phyloP scores from a whole-genome alignment of 306 rosid genomes.

The Citrullus colocynthis region DNA sequence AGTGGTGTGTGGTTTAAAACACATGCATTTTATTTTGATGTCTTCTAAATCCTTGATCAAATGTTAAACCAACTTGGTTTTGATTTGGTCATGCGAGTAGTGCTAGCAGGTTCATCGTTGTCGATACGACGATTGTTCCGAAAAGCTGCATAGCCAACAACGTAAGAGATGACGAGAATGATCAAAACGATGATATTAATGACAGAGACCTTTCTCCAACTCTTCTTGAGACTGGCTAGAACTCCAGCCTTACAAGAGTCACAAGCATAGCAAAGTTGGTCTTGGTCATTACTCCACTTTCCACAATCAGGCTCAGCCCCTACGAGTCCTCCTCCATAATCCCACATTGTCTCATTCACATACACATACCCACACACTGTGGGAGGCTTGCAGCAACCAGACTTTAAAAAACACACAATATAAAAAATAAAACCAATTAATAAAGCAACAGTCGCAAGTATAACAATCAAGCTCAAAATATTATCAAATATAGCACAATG shows the following conservation, averaged over 20 bases:
- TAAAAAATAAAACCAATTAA: not conserved
- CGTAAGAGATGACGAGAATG: slow-evolving; percentile 55
- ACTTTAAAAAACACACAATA: slow-evolving; percentile 8
- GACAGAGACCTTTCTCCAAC: slow-evolving; percentile 91
- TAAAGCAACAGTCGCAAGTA: no score
- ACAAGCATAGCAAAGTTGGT: slow-evolving; percentile 54
- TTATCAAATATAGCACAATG: no score
- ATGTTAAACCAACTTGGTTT: slow-evolving; percentile 48
- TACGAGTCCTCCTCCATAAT: slow-evolving; percentile 16
- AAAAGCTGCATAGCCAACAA: slow-evolving; percentile 64
- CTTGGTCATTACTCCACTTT: slow-evolving; percentile 68
- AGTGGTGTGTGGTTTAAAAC: not conserved
- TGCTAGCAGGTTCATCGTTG: slow-evolving; percentile 60
- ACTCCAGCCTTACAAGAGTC: slow-evolving; percentile 88
- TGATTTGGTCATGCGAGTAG: slow-evolving; percentile 75
- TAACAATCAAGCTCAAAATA: no score
- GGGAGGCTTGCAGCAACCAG: slow-evolving; percentile 99
- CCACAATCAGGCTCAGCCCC: slow-evolving; percentile 38
- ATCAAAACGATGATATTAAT: slow-evolving; percentile 65
- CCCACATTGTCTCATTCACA: slow-evolving; percentile 62
- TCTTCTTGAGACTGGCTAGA: slow-evolving; percentile 66
- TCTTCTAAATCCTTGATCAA: slow-evolving; percentile 2
- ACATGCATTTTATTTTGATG: not conserved
- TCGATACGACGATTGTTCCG: slow-evolving; percentile 65
- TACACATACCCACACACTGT: slow-evolving; percentile 52